Evolutionary conservation across 352 stramenopile species (phyloP).

Genomic region (Globisporangium camurandrum): DNA sequence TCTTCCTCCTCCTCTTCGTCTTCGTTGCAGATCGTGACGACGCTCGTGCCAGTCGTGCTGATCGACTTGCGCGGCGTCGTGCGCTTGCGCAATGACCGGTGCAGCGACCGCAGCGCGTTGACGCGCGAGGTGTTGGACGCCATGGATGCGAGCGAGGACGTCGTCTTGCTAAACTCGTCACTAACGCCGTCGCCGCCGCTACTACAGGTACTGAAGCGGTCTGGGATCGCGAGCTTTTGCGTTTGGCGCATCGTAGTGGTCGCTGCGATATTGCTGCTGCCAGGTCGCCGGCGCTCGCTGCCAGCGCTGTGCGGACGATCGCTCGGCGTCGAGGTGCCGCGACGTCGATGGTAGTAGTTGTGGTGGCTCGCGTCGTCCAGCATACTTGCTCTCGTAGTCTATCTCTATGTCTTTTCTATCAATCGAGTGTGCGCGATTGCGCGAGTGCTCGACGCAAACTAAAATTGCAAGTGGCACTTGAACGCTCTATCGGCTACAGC

Average conservation of each 20-base stretch:
- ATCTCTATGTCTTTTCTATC: too few species aligned
- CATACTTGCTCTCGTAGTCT: too few species aligned
- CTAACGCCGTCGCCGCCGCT: neutral
- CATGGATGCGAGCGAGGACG: neutral
- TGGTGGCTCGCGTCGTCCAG: too few species aligned
- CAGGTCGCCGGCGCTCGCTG: neutral
- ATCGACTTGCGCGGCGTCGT: conserved; percentile 7
- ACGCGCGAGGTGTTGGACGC: neutral
- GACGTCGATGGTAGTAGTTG: neutral
- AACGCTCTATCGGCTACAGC: too few species aligned
- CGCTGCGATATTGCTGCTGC: neutral
- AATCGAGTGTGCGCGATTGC: too few species aligned
- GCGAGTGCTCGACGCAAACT: too few species aligned
- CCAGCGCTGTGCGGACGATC: neutral
- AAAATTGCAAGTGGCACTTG: too few species aligned
- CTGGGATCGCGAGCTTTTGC: neutral
- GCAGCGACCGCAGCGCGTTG: conserved; percentile 5
- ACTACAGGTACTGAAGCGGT: neutral
- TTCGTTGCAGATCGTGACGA: conserved; percentile 6
- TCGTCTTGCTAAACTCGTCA: neutral
- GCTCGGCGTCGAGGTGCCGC: neutral
- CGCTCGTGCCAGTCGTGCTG: conserved; percentile 9
- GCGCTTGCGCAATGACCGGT: conserved; percentile 1
- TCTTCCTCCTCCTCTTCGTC: conserved; percentile 4
- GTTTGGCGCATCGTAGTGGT: neutral